Evolutionary conservation across 192 early-diverging fungal species (phyloP).

Genomic region (Backusella morwellensis): DNA sequence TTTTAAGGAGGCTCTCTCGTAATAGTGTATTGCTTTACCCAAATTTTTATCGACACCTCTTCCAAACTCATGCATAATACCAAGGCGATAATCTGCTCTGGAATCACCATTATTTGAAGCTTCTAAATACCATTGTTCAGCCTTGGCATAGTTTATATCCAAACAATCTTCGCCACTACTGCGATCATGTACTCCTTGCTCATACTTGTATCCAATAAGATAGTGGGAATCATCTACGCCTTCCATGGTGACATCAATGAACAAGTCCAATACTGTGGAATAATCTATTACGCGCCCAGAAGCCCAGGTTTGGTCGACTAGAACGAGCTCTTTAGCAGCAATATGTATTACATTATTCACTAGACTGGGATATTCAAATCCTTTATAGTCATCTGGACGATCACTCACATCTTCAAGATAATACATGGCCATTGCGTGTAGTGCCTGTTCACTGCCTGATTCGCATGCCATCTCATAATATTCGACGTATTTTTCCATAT

Average conservation of each 20-base stretch:
- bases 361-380: not conserved
- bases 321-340: not conserved
- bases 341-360: not conserved
- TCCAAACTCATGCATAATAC: not conserved
- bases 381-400: not conserved
- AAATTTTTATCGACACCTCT: not conserved
- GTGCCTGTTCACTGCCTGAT: not conserved
- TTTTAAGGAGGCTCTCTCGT: not conserved
- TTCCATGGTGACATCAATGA: not conserved
- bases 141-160: too few species aligned
- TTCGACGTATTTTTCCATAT: too few species aligned
- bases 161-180: too few species aligned
- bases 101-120: too few species aligned
- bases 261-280: not conserved
- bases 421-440: not conserved
- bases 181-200: too few species aligned
- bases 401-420: not conserved
- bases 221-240: not conserved
- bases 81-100: too few species aligned
- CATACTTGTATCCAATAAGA: too few species aligned
- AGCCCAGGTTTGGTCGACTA: not conserved
- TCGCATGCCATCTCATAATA: not conserved
- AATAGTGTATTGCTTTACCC: not conserved
- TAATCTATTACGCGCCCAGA: not conserved
- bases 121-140: too few species aligned